Percentiles rank a stretch among this genome's conserved stretches.
Conservation (phyloP, 768 basidiomycete species). For the Serendipita sp. region DNA sequence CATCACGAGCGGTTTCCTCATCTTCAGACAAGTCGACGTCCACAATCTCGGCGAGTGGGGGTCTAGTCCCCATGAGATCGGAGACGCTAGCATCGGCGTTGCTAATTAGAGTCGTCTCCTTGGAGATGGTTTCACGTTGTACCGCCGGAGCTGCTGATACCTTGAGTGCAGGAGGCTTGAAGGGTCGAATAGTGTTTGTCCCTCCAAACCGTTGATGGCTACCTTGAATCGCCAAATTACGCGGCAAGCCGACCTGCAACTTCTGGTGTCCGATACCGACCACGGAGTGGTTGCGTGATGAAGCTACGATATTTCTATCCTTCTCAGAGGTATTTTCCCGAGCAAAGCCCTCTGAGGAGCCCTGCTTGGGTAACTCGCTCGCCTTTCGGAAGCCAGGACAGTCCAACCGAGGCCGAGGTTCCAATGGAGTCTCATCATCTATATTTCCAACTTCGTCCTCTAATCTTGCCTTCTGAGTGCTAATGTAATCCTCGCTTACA, state of each 20-base stretch:
- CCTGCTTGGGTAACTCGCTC: background rate
- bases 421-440: conserved; percentile 18
- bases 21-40: background rate
- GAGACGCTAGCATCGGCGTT: no score
- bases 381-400: background rate
- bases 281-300: no score
- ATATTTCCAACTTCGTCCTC: conserved; percentile 13
- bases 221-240: no score
- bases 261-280: no score
- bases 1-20: background rate
- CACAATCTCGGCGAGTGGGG: background rate
- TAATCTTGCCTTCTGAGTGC: conserved; percentile 12
- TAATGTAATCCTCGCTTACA: conserved; percentile 25
- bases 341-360: no score
- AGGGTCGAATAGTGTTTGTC: background rate
- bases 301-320: no score
- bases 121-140: background rate
- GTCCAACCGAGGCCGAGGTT: background rate
- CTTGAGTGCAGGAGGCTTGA: background rate
- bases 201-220: background rate
- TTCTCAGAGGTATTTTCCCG: no score
- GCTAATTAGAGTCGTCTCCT: background rate
- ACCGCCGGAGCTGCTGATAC: background rate
- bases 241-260: no score
- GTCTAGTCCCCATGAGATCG: no score